Conservation (phyloP, 2,329 filamentous ascomycete genomes). For the Arthrobotrys musiformis region DNA sequence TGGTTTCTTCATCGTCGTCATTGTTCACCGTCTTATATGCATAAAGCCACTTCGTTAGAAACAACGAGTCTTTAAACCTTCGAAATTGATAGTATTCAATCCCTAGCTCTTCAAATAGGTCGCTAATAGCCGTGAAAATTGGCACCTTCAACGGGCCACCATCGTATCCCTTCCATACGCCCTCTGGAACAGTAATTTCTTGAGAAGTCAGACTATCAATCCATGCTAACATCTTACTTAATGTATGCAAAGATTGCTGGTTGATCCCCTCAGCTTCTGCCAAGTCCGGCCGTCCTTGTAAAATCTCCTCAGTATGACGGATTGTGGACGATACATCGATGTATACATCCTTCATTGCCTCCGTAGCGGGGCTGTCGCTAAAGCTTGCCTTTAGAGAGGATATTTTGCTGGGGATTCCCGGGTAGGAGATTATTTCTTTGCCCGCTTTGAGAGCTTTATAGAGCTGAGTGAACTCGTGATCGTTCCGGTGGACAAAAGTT, state of each 20-base stretch:
- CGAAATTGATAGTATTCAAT: not conserved
- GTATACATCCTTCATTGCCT: not conserved
- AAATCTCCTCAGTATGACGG: not conserved
- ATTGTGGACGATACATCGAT: not conserved
- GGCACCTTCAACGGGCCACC: not conserved
- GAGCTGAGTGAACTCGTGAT: not conserved
- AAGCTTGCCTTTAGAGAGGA: not conserved
- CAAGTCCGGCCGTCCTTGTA: not conserved
- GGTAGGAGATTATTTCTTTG: not conserved
- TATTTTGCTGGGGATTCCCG: not conserved
- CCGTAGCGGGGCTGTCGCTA: not conserved
- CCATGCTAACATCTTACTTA: not conserved
- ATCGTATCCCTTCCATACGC: not conserved
- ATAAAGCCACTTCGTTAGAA: not conserved
- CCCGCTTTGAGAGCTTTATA: not conserved
- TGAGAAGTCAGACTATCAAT: not conserved
- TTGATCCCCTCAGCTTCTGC: no score
- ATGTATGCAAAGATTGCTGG: not conserved
- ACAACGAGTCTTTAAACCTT: not conserved
- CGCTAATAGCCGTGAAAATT: not conserved
- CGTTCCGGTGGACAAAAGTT: not conserved
- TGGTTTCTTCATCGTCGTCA: not conserved
- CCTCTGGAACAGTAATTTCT: not conserved
- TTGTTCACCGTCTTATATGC: not conserved
- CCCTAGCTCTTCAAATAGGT: not conserved